A percentile compares a stretch with the other conserved stretches of the same genome.
phyloP scores from a whole-genome alignment of 805 yeast species.

The Starmerella stigmatis region DNA sequence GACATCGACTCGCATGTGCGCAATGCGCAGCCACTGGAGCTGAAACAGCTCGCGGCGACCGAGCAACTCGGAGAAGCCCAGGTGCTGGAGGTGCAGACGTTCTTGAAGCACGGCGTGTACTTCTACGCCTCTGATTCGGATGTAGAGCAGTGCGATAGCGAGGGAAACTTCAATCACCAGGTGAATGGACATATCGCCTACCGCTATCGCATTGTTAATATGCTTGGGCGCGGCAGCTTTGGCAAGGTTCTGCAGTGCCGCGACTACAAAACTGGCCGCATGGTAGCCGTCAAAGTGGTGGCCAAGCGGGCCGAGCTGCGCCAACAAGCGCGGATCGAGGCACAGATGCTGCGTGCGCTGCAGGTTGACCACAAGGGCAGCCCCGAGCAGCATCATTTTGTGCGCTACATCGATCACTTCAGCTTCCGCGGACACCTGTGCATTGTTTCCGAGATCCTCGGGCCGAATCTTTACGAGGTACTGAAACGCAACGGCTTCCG shows the following conservation, averaged over 20 bases:
- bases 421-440: constrained; percentile 75
- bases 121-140: constrained; percentile 2
- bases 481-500: constrained; percentile 31
- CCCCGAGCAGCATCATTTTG: constrained; percentile 33
- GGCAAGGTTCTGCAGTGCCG: constrained; percentile 63
- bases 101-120: constrained; percentile 16
- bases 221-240: constrained; percentile 70
- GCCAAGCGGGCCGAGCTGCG: constrained; percentile 65
- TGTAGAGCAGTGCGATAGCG: constrained; percentile 34
- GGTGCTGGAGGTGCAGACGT: constrained; percentile 2
- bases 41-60: background rate
- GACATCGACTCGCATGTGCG: constrained; percentile 12
- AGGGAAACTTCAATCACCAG: constrained; percentile 49
- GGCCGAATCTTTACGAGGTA: constrained; percentile 55
- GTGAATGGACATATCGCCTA: constrained; percentile 65
- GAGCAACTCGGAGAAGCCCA: constrained; percentile 8
- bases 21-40: background rate
- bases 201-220: constrained; percentile 50
- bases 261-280: constrained; percentile 50
- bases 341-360: constrained; percentile 50
- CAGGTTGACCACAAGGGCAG: constrained; percentile 26
- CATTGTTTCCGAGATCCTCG: constrained; percentile 61
- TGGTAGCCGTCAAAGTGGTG: constrained; percentile 68
- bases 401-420: constrained; percentile 57
- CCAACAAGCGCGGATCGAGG: constrained; percentile 68